phyloP scores from a whole-genome alignment of 352 stramenopile genomes.

The Globisporangium perplexum region DNA sequence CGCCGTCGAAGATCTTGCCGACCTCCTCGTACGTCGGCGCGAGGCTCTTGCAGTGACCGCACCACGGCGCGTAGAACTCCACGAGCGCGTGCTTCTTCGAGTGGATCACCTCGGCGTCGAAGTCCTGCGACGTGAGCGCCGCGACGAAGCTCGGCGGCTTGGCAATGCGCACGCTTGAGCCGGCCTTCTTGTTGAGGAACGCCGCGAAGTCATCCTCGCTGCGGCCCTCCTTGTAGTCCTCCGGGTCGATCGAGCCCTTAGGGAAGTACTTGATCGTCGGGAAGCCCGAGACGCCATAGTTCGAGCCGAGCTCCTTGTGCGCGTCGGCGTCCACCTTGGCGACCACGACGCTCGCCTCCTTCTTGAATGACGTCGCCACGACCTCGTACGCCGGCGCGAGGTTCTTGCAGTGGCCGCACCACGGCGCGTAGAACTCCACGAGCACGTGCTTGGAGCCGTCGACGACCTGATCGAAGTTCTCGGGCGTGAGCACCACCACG shows the following conservation, averaged over 20 bases:
- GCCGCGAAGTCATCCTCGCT: slow-evolving; percentile 72
- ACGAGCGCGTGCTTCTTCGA: slow-evolving; percentile 87
- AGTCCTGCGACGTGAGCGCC: slow-evolving; percentile 56
- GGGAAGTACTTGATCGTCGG: slow-evolving; percentile 93
- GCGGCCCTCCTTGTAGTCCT: slow-evolving; percentile 86
- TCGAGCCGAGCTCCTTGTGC: slow-evolving; percentile 70
- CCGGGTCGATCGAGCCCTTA: slow-evolving; percentile 62
- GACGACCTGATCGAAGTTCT: slow-evolving; percentile 79
- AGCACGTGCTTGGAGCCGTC: slow-evolving; percentile 83
- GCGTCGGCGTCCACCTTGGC: slow-evolving; percentile 89
- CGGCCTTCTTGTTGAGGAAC: slow-evolving; percentile 78
- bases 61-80: slow-evolving; percentile 84
- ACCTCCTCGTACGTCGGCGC: slow-evolving; percentile 83
- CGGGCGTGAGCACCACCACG: slow-evolving; percentile 71
- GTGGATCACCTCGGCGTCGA: slow-evolving; percentile 76
- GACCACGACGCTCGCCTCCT: slow-evolving; percentile 76
- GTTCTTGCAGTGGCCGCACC: slow-evolving; percentile 94
- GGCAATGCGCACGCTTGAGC: slow-evolving; percentile 62
- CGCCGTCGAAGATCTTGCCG: slow-evolving; percentile 61
- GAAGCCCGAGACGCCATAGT: slow-evolving; percentile 90
- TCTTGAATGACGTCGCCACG: slow-evolving; percentile 87
- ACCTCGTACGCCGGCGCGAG: slow-evolving; percentile 76
- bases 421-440: slow-evolving; percentile 93
- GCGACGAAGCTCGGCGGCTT: slow-evolving; percentile 63
- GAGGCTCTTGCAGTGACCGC: slow-evolving; percentile 53